Percentiles rank a stretch among this genome's conserved stretches.
These are phyloP conservation scores for Pleoardoris graminearum DNA, from an alignment of 2,329 filamentous ascomycete species.

Conservation along the genomic window DNA sequence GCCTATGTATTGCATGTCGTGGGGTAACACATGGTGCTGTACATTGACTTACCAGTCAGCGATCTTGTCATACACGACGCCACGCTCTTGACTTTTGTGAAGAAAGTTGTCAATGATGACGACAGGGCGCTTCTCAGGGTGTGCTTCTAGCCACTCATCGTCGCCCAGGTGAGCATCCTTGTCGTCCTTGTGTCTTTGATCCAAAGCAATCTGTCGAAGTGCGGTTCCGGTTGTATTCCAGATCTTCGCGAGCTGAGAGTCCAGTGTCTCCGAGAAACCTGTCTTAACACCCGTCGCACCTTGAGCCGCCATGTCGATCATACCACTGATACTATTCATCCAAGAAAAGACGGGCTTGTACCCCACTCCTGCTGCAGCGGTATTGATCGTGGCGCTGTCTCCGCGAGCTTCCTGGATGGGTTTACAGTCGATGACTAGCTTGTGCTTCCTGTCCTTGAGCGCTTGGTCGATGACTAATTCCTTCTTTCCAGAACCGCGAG, in stretches of 20 bases:
- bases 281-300: slow-evolving; percentile 93
- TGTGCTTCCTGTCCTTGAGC: slow-evolving; percentile 73
- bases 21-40: neutral
- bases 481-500: slow-evolving; percentile 86
- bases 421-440: slow-evolving; percentile 89
- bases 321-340: slow-evolving; percentile 91
- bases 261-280: slow-evolving; percentile 89
- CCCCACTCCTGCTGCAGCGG: slow-evolving; percentile 80
- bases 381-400: slow-evolving; percentile 81
- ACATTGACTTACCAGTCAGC: slow-evolving; percentile 67
- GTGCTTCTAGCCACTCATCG: slow-evolving; percentile 86
- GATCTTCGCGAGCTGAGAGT: slow-evolving; percentile 87
- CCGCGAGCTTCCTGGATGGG: slow-evolving; percentile 88
- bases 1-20: neutral
- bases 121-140: slow-evolving; percentile 80
- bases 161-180: slow-evolving; percentile 73
- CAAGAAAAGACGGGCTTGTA: slow-evolving; percentile 94
- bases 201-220: slow-evolving; percentile 75
- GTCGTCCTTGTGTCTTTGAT: slow-evolving; percentile 70
- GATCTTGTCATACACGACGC: slow-evolving; percentile 56
- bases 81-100: slow-evolving; percentile 65
- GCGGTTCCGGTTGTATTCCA: slow-evolving; percentile 80
- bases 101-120: slow-evolving; percentile 92
- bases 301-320: slow-evolving; percentile 89
- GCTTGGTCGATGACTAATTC: slow-evolving; percentile 87